Evolutionary conservation across 164 flowering plant species (phyloP), one percentile per base, ranked within the genome.

Genomic region (Nymphaea colorata): DNA sequence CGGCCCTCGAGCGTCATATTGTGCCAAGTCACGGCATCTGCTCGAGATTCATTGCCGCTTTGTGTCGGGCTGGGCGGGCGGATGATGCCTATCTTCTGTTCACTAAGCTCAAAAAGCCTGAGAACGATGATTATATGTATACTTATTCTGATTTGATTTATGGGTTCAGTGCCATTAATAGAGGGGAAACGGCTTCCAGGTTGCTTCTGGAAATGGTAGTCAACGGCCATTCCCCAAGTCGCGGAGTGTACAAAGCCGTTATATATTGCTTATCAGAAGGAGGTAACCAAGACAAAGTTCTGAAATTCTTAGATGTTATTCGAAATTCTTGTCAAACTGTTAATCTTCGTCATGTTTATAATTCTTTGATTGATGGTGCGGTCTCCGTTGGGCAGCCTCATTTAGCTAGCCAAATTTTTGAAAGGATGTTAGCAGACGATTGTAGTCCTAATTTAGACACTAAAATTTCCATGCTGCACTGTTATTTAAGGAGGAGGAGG

Each of bases 181-280:
- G 85, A 77, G 93, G 84, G 42, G 91, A 87, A 72, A 80, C 85
- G 78, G 88, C 94, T 25, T 79, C 83, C 4, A 79, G 71, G 66
- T 80, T 90, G 64, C 82, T 93, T 10, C 67, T 83, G 71, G 93
- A 91, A 73, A 86, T 89, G 96, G 87, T 82, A 75, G 83, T 83
- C 25, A 84, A 72, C 61, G 96, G 96, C 68, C 78, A 83, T 70
- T 41, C 15, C 3, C 86, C 87, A 5, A 41, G 51, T n/a, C 61
- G 74, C 51, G 10, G 14, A n/a, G 67, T 83, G 76, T 83, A 77
- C 59, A 82, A 80, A 66, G 72, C 76, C 55, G 91, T 91, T 62
- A 79, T 87, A 57, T 15, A 61, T 41, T 67, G 83, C 66, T 12
- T 93, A 8, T 83, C 74, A 45, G 45, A 60, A 10, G 78, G 72